Conservation (phyloP, 352 stramenopile species). For the Phytophthora sansomeana region DNA sequence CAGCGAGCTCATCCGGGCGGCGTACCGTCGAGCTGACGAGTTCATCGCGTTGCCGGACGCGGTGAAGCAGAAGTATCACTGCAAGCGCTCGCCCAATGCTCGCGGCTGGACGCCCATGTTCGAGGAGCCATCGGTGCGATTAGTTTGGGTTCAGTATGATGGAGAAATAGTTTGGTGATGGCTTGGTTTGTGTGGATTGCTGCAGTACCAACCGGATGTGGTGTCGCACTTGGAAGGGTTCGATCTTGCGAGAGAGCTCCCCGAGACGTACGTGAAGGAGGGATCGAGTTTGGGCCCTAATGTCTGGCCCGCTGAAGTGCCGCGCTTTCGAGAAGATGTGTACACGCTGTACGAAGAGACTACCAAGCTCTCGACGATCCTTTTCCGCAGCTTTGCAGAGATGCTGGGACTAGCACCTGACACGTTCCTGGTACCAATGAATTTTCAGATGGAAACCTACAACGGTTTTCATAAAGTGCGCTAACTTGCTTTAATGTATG, state of each 20-base stretch:
- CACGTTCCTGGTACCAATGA: conserved; percentile 63
- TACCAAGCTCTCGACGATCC: conserved; percentile 64
- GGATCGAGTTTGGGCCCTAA: conserved; percentile 80
- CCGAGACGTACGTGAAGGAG: conserved; percentile 59
- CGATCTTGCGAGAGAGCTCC: conserved; percentile 70
- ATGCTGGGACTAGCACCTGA: conserved; percentile 70
- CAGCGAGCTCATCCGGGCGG: conserved; percentile 53
- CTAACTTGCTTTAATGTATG: conserved; percentile 15
- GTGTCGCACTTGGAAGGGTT: conserved; percentile 82
- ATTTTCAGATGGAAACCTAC: neutral
- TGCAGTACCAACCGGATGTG: conserved; percentile 80
- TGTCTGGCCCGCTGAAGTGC: conserved; percentile 73
- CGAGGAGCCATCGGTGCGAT: conserved; percentile 77
- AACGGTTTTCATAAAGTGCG: neutral
- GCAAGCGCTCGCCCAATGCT: conserved; percentile 77
- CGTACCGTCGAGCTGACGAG: conserved; percentile 72
- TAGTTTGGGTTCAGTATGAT: neutral
- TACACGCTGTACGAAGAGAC: conserved; percentile 80
- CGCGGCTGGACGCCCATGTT: conserved; percentile 86
- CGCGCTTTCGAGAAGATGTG: conserved; percentile 70
- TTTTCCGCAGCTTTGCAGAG: conserved; percentile 84
- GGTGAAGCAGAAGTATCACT: conserved; percentile 81
- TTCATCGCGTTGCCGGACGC: conserved; percentile 68
- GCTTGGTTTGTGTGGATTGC: neutral
- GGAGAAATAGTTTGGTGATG: neutral